Evolutionary conservation across 176 grass and related monocot genomes (phyloP).

Genomic region (bread wheat (Triticum aestivum)): DNA sequence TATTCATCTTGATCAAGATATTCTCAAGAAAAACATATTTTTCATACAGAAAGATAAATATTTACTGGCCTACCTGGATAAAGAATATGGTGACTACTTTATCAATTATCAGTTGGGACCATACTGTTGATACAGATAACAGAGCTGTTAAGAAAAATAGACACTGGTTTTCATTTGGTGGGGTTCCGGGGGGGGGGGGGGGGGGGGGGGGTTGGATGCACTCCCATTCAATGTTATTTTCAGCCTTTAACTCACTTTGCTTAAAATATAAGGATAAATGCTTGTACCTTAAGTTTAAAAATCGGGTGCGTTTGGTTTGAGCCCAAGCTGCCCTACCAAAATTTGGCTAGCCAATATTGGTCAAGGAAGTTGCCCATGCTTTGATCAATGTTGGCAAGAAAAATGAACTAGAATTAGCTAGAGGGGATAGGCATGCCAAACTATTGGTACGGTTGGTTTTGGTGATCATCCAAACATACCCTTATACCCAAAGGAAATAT

Average conservation of each 20-base stretch:
- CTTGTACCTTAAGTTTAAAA: background rate
- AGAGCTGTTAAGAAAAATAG: background rate
- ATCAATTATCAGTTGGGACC: background rate
- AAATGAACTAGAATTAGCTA: background rate
- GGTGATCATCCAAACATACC: background rate
- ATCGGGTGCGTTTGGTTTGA: background rate
- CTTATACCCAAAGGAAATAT: background rate
- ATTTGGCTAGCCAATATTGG: background rate
- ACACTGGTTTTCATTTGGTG: background rate
- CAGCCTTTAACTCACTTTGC: background rate
- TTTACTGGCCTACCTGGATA: background rate
- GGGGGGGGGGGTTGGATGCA: no score
- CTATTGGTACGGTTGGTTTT: background rate
- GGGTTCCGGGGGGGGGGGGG: no score
- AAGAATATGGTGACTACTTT: background rate
- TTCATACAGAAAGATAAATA: background rate
- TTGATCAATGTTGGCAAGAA: background rate
- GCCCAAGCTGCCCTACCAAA: background rate
- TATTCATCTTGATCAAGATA: conserved; percentile 9
- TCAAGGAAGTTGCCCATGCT: background rate
- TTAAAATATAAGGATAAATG: background rate
- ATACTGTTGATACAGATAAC: conserved; percentile 3
- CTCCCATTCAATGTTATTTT: background rate
- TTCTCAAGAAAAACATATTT: background rate
- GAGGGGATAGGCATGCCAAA: background rate